These are phyloP conservation scores for Starmerella bombicola DNA, from an alignment of 805 yeast species.

Conservation along the genomic window DNA sequence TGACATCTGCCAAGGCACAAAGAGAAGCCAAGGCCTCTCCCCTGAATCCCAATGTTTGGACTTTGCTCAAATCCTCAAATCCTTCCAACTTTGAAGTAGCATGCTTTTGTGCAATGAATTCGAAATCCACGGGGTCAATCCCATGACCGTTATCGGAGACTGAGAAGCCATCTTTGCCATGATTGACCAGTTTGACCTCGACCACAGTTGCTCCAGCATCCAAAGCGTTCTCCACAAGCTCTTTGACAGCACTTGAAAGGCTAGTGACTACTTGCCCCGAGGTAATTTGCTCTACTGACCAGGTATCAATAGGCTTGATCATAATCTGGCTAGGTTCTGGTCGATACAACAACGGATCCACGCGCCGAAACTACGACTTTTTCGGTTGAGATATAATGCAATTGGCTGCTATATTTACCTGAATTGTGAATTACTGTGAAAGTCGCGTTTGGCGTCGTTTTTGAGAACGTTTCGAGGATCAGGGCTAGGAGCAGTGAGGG, in stretches of 20 bases:
- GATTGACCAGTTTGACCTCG: constrained; percentile 53
- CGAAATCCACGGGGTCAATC: constrained; percentile 39
- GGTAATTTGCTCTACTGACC: constrained; percentile 63
- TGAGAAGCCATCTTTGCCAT: constrained; percentile 63
- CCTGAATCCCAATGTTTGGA: constrained; percentile 49
- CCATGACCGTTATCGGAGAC: constrained; percentile 69
- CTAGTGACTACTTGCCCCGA: constrained; percentile 90
- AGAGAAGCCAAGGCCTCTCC: constrained; percentile 60
- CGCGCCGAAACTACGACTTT: too few species aligned
- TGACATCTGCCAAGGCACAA: constrained; percentile 36
- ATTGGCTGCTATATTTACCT: too few species aligned
- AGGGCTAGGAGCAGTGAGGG: too few species aligned
- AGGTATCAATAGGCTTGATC: constrained; percentile 33
- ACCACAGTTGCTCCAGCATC: constrained; percentile 65
- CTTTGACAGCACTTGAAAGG: constrained; percentile 65
- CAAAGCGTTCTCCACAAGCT: constrained; percentile 70
- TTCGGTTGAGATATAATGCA: too few species aligned
- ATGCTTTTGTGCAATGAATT: constrained; percentile 36
- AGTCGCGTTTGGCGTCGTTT: too few species aligned
- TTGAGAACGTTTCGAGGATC: too few species aligned
- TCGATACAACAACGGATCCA: too few species aligned
- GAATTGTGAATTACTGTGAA: too few species aligned
- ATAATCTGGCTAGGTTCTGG: too few species aligned
- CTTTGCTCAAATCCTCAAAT: constrained; percentile 31
- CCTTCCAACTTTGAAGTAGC: constrained; percentile 43